A percentile compares a stretch with the other conserved stretches of the same genome.
These are phyloP conservation scores for Entonaema liquescens DNA, from an alignment of 495 filamentous ascomycete genomes.

Conservation along the genomic window DNA sequence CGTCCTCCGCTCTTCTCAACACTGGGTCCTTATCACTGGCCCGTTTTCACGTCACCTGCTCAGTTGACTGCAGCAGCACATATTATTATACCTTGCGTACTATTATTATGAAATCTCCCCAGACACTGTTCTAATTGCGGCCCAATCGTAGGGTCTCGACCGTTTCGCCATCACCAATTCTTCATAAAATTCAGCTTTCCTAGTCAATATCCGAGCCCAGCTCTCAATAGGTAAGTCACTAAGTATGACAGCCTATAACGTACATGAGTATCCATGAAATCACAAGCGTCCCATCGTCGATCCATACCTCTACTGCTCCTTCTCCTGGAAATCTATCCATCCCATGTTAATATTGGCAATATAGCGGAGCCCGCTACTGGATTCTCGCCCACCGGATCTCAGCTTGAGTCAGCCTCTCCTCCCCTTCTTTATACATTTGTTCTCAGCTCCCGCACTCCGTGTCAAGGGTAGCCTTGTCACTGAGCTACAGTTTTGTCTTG, in stretches of 20 bases:
- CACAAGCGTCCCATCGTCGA: conserved; percentile 30
- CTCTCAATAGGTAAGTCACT: conserved; percentile 23
- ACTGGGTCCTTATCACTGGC: conserved; percentile 26
- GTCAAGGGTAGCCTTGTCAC: conserved; percentile 14
- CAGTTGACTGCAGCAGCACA: conserved; percentile 21
- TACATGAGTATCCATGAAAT: conserved; percentile 30
- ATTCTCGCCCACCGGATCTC: conserved; percentile 28
- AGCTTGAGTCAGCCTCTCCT: conserved; percentile 27
- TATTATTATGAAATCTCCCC: conserved; percentile 21
- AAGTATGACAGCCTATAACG: conserved; percentile 26
- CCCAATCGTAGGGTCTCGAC: conserved; percentile 27
- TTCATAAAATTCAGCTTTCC: neutral
- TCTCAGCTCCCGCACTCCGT: conserved; percentile 8
- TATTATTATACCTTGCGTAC: conserved; percentile 19
- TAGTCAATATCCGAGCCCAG: conserved; percentile 13
- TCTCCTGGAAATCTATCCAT: conserved; percentile 19
- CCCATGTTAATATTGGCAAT: conserved; percentile 43
- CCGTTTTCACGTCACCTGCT: conserved; percentile 28
- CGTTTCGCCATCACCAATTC: conserved; percentile 3
- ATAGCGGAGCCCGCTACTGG: conserved; percentile 36
- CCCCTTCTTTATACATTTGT: conserved; percentile 15
- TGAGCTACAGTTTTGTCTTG: conserved; percentile 15
- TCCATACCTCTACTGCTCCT: conserved; percentile 28
- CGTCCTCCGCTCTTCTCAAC: conserved; percentile 6
- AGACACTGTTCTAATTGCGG: conserved; percentile 29